These are phyloP conservation scores for Dryas octopetala DNA, from an alignment of 306 rosid species.

Conservation along the genomic window DNA sequence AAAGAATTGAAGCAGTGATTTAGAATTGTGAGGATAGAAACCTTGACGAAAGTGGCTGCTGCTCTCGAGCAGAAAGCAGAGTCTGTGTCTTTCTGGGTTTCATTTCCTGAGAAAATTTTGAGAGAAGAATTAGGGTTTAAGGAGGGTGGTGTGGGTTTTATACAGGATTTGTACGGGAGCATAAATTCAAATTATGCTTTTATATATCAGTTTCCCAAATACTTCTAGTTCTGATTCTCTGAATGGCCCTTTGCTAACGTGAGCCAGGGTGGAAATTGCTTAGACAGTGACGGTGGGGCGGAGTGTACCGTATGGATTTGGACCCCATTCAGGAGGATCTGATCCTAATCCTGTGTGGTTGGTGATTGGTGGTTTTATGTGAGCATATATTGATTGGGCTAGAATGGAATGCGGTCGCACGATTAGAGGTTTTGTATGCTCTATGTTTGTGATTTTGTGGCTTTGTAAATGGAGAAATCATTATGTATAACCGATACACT, in stretches of 20 bases:
- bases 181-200: slow-evolving; percentile 15
- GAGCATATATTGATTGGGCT: too few relatives aligned
- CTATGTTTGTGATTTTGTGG: too few relatives aligned
- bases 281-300: too few relatives aligned
- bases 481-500: too few relatives aligned
- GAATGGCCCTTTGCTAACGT: not conserved
- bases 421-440: too few relatives aligned
- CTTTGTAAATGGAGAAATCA: too few relatives aligned
- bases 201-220: not conserved
- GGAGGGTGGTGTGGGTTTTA: slow-evolving; percentile 10
- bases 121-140: slow-evolving; percentile 36
- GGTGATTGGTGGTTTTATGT: too few relatives aligned
- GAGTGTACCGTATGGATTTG: too few relatives aligned
- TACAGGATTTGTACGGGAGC: not conserved
- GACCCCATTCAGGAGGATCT: too few relatives aligned
- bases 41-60: slow-evolving; percentile 40
- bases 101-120: slow-evolving; percentile 32
- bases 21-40: slow-evolving; percentile 16
- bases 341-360: too few relatives aligned
- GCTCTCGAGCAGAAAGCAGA: slow-evolving; percentile 21
- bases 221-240: not conserved
- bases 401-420: too few relatives aligned
- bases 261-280: not conserved
- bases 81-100: slow-evolving; percentile 10
- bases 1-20: not conserved